A percentile compares a stretch with the other conserved stretches of the same genome.
Conservation (phyloP, 1,284 basidiomycete genomes). For the Trichosporon ovoides region DNA sequence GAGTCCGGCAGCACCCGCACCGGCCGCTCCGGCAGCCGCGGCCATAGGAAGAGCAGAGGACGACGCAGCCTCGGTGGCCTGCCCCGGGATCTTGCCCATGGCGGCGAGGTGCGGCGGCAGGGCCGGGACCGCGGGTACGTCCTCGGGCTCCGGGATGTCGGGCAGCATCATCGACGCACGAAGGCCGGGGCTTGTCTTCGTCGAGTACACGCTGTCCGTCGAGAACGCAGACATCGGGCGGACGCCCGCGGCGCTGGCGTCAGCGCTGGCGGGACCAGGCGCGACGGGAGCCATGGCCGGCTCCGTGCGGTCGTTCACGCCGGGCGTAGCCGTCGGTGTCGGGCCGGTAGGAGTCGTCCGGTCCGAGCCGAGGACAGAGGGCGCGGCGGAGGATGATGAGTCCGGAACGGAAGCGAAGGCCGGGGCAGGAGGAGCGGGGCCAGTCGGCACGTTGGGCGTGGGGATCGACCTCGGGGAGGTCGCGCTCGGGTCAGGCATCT, state of each 20-base stretch:
- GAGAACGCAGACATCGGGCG: background rate
- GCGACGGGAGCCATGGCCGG: background rate
- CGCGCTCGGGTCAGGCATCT: constrained; percentile 3
- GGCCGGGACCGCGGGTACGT: background rate
- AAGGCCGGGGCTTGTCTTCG: background rate
- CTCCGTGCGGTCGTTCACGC: background rate
- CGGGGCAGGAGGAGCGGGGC: background rate
- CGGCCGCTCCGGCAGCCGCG: background rate
- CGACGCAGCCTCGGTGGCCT: background rate
- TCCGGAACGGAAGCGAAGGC: background rate
- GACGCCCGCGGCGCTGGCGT: background rate
- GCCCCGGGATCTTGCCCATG: background rate
- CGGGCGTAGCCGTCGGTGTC: background rate
- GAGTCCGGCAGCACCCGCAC: background rate
- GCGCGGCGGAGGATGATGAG: background rate
- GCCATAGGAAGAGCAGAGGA: background rate
- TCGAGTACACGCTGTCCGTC: constrained; percentile 1
- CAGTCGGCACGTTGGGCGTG: background rate
- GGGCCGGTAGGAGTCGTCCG: background rate
- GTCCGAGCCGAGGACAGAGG: background rate
- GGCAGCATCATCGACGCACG: background rate
- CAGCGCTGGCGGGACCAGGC: background rate
- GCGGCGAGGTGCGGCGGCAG: background rate
- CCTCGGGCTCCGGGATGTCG: background rate
- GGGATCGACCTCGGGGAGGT: constrained; percentile 3